Base-by-base conservation (phyloP, 164 flowering plant genomes). In the Piper longum region DNA sequence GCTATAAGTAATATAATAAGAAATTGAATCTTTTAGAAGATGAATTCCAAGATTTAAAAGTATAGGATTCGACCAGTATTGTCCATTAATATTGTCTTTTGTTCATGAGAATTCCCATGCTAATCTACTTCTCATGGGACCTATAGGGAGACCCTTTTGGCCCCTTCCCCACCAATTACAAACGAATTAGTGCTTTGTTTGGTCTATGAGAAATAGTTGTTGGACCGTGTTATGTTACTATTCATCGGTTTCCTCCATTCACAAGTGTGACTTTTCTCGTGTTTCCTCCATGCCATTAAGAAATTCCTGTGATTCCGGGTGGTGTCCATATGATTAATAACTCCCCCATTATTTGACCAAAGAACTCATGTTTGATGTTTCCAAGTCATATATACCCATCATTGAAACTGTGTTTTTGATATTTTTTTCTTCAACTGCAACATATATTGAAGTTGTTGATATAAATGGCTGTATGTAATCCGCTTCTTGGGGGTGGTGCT, bases 101-200 rank as follows among this genome's bases (percentile, higher is more conserved):
- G 62, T 57, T 17, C 58, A 42, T 67, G 63, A 60, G 57, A 62
- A 70, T 70, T 71, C 69, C 76, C 68, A 69, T 66, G 70, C 55
- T 41, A 62, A 41, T 12, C 52, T 48, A 14, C 9, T 3, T 3
- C 14, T 9, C 52, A 48, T 48, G 52, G 52, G 1, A 14, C 52
- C 52, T 48, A 6, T 26, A 26, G 36, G 36, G 52, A 2, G 52
- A 2, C 14, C 14, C 14, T 3, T 48, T 48, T 48, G 52, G 6
- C 14, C 52, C 14, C 52, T 48, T 48, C 14, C 11, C 9, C 14
- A 5, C 7, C 14, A 0, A 26, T 26, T 26, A 26, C 36, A 26
- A 26, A 26, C 36, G 36, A 26, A 26, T 26, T 26, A 26, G 36
- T 26, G 36, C 36, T 26, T 26, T 48, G 36, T 26, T 48, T 9